Conservation (phyloP, 495 filamentous ascomycete species). For the Aspergillus ellipticus region DNA sequence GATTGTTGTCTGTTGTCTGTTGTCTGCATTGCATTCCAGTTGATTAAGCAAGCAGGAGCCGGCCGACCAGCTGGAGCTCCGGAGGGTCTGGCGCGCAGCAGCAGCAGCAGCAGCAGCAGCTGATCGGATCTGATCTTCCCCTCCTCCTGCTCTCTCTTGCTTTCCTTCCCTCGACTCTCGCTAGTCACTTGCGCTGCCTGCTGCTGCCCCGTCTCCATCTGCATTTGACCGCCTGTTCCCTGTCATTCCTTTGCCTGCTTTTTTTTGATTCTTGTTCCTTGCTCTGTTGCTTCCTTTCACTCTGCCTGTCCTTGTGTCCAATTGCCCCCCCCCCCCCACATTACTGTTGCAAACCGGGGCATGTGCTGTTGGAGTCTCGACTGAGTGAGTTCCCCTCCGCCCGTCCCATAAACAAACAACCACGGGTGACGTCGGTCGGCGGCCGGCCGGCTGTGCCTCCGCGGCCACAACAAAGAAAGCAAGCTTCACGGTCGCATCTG, state of each 20-base stretch:
- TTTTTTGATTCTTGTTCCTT: slow-evolving; percentile 6
- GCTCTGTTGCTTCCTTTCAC: not conserved
- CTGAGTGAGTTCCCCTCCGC: slow-evolving; percentile 9
- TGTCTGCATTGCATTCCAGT: too few relatives aligned
- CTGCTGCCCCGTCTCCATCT: not conserved
- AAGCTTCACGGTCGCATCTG: not conserved
- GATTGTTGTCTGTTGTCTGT: not conserved
- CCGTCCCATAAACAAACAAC: slow-evolving; percentile 14
- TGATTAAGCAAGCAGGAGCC: too few relatives aligned
- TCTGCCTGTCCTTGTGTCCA: not conserved
- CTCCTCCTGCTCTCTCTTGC: not conserved
- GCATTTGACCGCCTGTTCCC: slow-evolving; percentile 3
- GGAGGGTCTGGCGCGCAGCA: too few relatives aligned
- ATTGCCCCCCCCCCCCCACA: not conserved
- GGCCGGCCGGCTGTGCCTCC: not conserved
- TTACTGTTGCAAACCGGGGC: slow-evolving; percentile 5
- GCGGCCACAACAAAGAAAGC: slow-evolving; percentile 8
- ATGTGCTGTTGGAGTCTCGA: slow-evolving; percentile 6
- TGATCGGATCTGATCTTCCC: not conserved
- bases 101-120: too few relatives aligned
- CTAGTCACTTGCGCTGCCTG: not conserved
- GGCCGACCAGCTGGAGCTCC: too few relatives aligned
- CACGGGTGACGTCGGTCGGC: slow-evolving; percentile 14
- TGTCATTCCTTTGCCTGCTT: slow-evolving; percentile 4
- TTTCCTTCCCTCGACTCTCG: too few relatives aligned